Base-by-base conservation (phyloP, 73 alveolate species). In the Paramecium sexaurelia region DNA sequence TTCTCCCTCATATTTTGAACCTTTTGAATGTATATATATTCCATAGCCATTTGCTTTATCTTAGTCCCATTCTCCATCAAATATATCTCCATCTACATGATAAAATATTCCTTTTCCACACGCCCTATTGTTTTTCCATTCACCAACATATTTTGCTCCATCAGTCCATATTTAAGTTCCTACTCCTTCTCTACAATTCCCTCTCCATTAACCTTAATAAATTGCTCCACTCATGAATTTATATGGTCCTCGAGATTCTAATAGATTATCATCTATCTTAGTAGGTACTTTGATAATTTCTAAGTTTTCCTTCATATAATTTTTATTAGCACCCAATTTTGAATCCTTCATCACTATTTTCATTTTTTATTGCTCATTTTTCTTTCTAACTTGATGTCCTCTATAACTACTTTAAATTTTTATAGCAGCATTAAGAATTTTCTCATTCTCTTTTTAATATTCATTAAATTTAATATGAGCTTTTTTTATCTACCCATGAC, bases 41-140 rank as follows among this genome's bases (percentile, higher is more conserved):
- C 97, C 96, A 33, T 83, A 75, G 10, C 97, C 97, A 71, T 95
- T 89, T 10, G 96, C 92, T 35, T 88, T 84, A 40, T 67, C 95
- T 39, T 93, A 45, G 55, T 75, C 29, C 87, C 94, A 92, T 11
- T 87, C 85, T 22, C 95, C 95, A 35, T 92, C 95, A 69, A 40
- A 87, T 40, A 32, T 67, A 69, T 92, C 95, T 26, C 95, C 95
- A 67, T 92, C 91, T 66, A 40, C 75, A 92, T 87, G 93, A 39
- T 87, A 87, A 47, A 92, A 92, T 66, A 67, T 36, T 11, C 95
- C 95, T 86, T 43, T 85, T 11, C 95, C 95, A 33, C 84, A 82
- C 11, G 95, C 95, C 22, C 71, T 83, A 75, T 87, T 91, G 37
- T 87, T 85, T 33, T 92, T 92, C 92, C 93, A 92, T 71, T 90